phyloP scores from a whole-genome alignment of 768 basidiomycete species.

The Leucogyrophana mollusca region DNA sequence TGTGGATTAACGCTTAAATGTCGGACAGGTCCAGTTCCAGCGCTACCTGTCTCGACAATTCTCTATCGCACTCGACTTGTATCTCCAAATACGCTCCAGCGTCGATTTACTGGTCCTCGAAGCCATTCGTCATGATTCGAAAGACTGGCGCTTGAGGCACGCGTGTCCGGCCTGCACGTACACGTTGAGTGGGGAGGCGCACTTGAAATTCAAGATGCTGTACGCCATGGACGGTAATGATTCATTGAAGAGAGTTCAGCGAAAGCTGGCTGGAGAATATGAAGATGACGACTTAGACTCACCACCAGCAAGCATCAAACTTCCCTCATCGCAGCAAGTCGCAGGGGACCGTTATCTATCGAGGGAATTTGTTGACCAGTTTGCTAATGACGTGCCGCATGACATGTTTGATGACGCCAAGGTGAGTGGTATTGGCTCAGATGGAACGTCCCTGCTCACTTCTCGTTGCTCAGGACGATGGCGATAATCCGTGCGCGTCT shows the following conservation, averaged over 20 bases:
- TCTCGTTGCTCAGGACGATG: background rate
- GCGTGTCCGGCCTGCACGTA: slow-evolving; percentile 9
- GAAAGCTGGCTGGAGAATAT: too few species aligned
- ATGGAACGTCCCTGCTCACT: too few species aligned
- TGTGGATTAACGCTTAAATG: too few species aligned
- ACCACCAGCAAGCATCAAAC: too few species aligned
- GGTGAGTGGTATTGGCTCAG: too few species aligned
- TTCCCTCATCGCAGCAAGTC: too few species aligned
- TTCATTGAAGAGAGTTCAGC: background rate
- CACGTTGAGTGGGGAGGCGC: background rate
- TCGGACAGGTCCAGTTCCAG: slow-evolving; percentile 5
- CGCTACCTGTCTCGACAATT: slow-evolving; percentile 18
- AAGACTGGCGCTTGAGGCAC: slow-evolving; percentile 7
- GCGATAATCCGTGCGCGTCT: slow-evolving; percentile 10
- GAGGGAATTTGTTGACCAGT: too few species aligned
- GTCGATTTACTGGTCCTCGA: slow-evolving; percentile 10
- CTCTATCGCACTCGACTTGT: slow-evolving; percentile 22
- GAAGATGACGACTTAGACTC: too few species aligned
- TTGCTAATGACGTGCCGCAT: too few species aligned
- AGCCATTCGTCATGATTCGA: slow-evolving; percentile 8
- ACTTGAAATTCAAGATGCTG: slow-evolving; percentile 5
- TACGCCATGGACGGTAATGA: slow-evolving; percentile 12
- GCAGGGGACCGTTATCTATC: too few species aligned
- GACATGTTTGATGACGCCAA: too few species aligned
- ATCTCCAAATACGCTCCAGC: slow-evolving; percentile 17